These are phyloP conservation scores for Pseudocercospora crystallina DNA, from an alignment of 2,329 filamentous ascomycete species.

Conservation along the genomic window DNA sequence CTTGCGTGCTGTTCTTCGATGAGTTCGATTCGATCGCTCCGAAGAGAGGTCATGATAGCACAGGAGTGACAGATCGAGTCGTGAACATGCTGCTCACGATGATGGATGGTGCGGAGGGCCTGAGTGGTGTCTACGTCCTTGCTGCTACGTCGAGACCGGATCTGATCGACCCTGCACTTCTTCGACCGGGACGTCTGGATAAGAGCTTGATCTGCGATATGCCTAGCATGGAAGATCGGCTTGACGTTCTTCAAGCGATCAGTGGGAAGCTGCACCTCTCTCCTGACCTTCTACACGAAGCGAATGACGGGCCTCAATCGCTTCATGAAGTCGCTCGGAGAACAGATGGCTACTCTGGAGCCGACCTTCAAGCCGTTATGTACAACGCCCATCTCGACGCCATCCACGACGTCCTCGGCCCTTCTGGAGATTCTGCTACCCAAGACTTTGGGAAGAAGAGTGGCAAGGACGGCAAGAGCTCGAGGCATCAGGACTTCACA, in stretches of 20 bases:
- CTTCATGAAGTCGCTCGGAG: slow-evolving; percentile 72
- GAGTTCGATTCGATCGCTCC: slow-evolving; percentile 98
- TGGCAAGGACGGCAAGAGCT: slow-evolving; percentile 28
- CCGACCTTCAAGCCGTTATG: slow-evolving; percentile 89
- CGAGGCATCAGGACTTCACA: slow-evolving; percentile 20
- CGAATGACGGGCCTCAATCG: slow-evolving; percentile 23
- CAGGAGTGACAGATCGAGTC: slow-evolving; percentile 96
- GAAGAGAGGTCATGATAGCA: slow-evolving; percentile 94
- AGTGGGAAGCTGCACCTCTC: slow-evolving; percentile 75
- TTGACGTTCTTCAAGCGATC: slow-evolving; percentile 87
- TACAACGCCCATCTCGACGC: slow-evolving; percentile 97
- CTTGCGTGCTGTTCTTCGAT: slow-evolving; percentile 96
- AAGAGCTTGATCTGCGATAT: slow-evolving; percentile 92
- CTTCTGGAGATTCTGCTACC: slow-evolving; percentile 34
- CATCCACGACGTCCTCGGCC: slow-evolving; percentile 82
- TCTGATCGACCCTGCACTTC: slow-evolving; percentile 87
- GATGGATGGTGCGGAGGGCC: slow-evolving; percentile 96
- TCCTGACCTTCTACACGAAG: slow-evolving; percentile 56
- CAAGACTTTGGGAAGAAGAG: slow-evolving; percentile 34
- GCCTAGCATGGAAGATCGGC: slow-evolving; percentile 73
- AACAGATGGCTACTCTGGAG: slow-evolving; percentile 89
- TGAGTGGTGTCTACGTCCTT: slow-evolving; percentile 92
- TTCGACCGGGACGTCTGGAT: slow-evolving; percentile 88
- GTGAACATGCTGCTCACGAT: slow-evolving; percentile 98
- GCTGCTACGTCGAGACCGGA: slow-evolving; percentile 93